Conservation (phyloP, 164 flowering plant species). For the Litsea cubeba region DNA sequence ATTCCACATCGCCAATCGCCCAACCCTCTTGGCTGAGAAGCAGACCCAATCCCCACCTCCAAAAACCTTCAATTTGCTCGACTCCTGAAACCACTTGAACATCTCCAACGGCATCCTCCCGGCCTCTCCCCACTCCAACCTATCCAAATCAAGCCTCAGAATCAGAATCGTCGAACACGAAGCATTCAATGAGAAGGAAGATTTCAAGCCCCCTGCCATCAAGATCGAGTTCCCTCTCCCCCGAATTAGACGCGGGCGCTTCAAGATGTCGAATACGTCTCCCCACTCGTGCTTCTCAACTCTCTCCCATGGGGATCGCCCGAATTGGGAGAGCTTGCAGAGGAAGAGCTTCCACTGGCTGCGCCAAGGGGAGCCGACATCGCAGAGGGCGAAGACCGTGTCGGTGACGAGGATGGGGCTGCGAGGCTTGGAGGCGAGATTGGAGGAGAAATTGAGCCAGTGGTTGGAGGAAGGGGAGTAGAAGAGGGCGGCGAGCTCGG, state of each 20-base stretch:
- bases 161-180: constrained; percentile 74
- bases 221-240: constrained; percentile 44
- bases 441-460: constrained; percentile 77
- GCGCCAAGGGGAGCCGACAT: constrained; percentile 91
- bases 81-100: constrained; percentile 59
- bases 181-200: constrained; percentile 62
- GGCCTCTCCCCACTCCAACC: constrained; percentile 88
- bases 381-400: constrained; percentile 61
- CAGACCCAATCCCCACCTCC: constrained; percentile 80
- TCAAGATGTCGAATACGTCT: constrained; percentile 81
- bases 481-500: constrained; percentile 71
- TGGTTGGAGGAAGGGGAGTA: constrained; percentile 27
- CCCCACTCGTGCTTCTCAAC: constrained; percentile 83
- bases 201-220: constrained; percentile 85
- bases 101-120: constrained; percentile 84
- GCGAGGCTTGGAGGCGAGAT: constrained; percentile 77
- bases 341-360: constrained; percentile 76
- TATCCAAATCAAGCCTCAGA: constrained; percentile 69
- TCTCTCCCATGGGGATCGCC: constrained; percentile 46
- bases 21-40: constrained; percentile 69
- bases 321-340: constrained; percentile 25
- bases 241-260: constrained; percentile 66
- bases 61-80: constrained; percentile 87
- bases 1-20: constrained; percentile 80
- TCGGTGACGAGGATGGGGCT: constrained; percentile 62